Percentiles rank a stretch among this genome's conserved stretches.
phyloP scores from a whole-genome alignment of 2,329 filamentous ascomycete species.

The Neophaeococcomyces mojaviensis region DNA sequence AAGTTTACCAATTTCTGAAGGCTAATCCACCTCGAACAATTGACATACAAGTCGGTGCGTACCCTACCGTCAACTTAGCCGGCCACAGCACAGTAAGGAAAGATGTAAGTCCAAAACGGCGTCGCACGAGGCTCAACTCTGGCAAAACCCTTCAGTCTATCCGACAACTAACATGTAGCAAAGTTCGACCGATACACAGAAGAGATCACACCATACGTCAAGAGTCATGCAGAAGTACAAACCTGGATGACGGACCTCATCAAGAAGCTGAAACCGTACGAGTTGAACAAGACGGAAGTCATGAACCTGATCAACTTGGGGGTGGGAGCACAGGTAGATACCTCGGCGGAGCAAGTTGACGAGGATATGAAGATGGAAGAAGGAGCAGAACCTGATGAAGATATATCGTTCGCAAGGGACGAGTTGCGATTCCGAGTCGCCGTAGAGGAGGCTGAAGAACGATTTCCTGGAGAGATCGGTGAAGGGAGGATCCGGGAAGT shows the following conservation, averaged over 20 bases:
- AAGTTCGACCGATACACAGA: conserved; percentile 3
- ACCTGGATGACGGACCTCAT: conserved; percentile 2
- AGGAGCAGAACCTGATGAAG: conserved; percentile 11
- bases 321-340: conserved; percentile 27
- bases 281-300: conserved; percentile 40
- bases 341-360: neutral
- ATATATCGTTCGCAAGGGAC: conserved; percentile 14
- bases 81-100: conserved; percentile 41
- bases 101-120: conserved; percentile 29
- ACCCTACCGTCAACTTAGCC: conserved; percentile 33
- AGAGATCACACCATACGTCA: conserved; percentile 8
- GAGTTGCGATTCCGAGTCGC: conserved; percentile 15
- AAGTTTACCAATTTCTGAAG: conserved; percentile 36
- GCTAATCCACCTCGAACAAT: conserved; percentile 32
- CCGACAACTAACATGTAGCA: conserved; percentile 1
- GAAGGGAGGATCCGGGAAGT: conserved; percentile 19
- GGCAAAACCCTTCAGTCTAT: neutral
- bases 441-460: conserved; percentile 21
- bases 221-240: neutral
- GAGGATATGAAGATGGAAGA: conserved; percentile 8
- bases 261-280: conserved; percentile 28
- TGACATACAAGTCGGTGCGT: conserved; percentile 19
- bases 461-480: conserved; percentile 21
- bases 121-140: neutral
- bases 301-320: conserved; percentile 41